Evolutionary conservation across 768 basidiomycete genomes (phyloP).

Genomic region (Amylocystis lapponica): DNA sequence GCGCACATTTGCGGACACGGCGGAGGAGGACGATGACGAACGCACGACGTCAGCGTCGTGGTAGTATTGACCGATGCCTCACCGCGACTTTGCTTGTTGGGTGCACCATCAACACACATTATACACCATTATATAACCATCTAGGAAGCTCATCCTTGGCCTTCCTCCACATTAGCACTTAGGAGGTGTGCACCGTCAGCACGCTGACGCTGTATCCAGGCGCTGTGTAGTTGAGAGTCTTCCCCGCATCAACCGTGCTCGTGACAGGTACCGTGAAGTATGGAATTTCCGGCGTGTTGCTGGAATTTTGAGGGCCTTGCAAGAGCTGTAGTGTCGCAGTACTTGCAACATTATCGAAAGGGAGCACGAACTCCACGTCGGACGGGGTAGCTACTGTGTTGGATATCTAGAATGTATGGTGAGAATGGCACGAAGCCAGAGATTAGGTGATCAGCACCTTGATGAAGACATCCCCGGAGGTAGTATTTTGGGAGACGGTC

Average conservation of each 20-base stretch:
- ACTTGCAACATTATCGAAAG: conserved; percentile 41
- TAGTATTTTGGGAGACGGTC: conserved; percentile 42
- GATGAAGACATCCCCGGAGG: conserved; percentile 42
- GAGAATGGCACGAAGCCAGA: neutral
- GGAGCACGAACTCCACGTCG: conserved; percentile 46
- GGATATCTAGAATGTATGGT: conserved; percentile 40
- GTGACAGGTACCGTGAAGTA: conserved; percentile 41
- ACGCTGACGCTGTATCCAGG: conserved; percentile 41
- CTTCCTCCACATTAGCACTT: neutral
- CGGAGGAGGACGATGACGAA: conserved; percentile 38
- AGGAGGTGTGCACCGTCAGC: conserved; percentile 21
- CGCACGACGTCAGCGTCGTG: neutral
- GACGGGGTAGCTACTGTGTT: conserved; percentile 41
- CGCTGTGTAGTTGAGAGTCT: conserved; percentile 49
- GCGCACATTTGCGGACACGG: conserved; percentile 49
- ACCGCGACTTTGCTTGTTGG: neutral
- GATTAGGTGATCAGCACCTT: conserved; percentile 35
- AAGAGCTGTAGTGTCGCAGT: conserved; percentile 45
- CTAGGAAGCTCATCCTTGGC: neutral
- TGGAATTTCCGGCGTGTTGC: conserved; percentile 51
- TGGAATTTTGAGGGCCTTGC: conserved; percentile 41
- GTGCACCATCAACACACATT: too few species aligned
- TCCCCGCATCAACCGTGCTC: conserved; percentile 39
- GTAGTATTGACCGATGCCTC: neutral
- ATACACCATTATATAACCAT: neutral